Evolutionary conservation across 371 early-diverging fungal genomes (phyloP), one percentile per base, ranked within the genome.

Genomic region (Apophysomyces elegans): DNA sequence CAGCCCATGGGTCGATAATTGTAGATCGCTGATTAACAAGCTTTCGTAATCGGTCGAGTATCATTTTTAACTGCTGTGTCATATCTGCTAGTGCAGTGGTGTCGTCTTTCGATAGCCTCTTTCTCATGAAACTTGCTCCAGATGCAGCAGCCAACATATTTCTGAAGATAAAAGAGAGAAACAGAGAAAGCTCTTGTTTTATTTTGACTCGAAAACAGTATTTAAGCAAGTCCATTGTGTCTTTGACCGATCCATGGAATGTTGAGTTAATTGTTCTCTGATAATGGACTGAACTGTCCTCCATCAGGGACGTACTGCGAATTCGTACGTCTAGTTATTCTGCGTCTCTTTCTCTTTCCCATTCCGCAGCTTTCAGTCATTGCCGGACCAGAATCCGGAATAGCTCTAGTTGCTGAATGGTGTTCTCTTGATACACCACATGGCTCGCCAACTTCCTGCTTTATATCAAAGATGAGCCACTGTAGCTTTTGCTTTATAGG

Each of bases 1-100:
- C 56, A 37, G 72, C 74, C 61, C 74, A 72, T 14, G 79, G 79
- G 44, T 79, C 75, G 32, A 78, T 62, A 11, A 63, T 37, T 1
- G 58, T 69, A 37, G 54, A 50, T n/a, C 21, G 54, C 21, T 67
- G 61, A 37, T 38, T 21, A 37, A 60, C 6, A 21, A 38, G 37
- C 38, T 26, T 35, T 35, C 36, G 37, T 37, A 37, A 16, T 16
- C 35, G 32, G 37, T 32, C 18, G 21, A 50, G n/a, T 21, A 35
- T 2, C 8, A 45, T 18, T 32, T 32, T 50, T 59, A 64, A 50
- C 21, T 50, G 18, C 8, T 50, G 54, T 21, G 21, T 37, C 4
- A 46, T 43, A 57, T 36, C 16, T 32, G 57, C 56, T 11, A 46
- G 9, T 16, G 57, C 16, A 59, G 41, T n/a, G 13, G 69, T 2